Percentiles rank a stretch among this genome's conserved stretches.
These are phyloP conservation scores for Candida schatavii DNA, from an alignment of 805 yeast genomes.

Conservation along the genomic window DNA sequence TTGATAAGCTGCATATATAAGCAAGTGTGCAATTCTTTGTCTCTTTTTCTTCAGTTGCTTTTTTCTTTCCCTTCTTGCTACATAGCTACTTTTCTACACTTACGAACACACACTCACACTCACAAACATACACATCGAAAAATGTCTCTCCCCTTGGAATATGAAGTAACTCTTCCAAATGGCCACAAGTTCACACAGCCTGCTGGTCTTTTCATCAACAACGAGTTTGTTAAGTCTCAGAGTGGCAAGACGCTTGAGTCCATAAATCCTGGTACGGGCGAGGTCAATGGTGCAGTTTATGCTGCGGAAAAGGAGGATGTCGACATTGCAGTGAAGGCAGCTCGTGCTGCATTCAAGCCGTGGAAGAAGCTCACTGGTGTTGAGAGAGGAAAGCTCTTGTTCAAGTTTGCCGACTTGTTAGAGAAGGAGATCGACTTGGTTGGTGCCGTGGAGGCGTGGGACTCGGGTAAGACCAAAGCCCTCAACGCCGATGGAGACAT, in stretches of 20 bases:
- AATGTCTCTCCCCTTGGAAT: slow-evolving; percentile 37
- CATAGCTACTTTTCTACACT: too few relatives aligned
- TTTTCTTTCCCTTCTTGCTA: background rate
- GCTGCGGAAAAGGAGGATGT: slow-evolving; percentile 43
- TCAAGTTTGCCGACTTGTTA: slow-evolving; percentile 36
- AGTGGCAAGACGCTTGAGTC: slow-evolving; percentile 38
- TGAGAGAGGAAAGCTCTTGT: slow-evolving; percentile 36
- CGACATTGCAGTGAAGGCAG: slow-evolving; percentile 39
- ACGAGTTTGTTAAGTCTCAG: slow-evolving; percentile 38
- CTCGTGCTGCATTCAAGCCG: slow-evolving; percentile 34
- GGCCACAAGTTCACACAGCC: slow-evolving; percentile 54
- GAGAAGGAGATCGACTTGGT: slow-evolving; percentile 31
- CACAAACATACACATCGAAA: background rate
- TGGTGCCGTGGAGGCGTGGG: slow-evolving; percentile 44
- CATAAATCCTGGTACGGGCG: slow-evolving; percentile 42
- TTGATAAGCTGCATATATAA: background rate
- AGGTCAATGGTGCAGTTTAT: slow-evolving; percentile 39
- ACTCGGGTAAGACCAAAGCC: slow-evolving; percentile 45
- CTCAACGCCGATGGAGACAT: slow-evolving; percentile 50
- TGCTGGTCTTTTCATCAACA: slow-evolving; percentile 55
- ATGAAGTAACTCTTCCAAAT: slow-evolving; percentile 45
- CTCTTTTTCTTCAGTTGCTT: background rate
- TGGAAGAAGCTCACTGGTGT: slow-evolving; percentile 49
- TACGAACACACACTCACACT: background rate
- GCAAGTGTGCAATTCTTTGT: background rate